Evolutionary conservation across 2,329 filamentous ascomycete genomes (phyloP), one percentile per base, ranked within the genome.

Genomic region (Zalaria sp.): DNA sequence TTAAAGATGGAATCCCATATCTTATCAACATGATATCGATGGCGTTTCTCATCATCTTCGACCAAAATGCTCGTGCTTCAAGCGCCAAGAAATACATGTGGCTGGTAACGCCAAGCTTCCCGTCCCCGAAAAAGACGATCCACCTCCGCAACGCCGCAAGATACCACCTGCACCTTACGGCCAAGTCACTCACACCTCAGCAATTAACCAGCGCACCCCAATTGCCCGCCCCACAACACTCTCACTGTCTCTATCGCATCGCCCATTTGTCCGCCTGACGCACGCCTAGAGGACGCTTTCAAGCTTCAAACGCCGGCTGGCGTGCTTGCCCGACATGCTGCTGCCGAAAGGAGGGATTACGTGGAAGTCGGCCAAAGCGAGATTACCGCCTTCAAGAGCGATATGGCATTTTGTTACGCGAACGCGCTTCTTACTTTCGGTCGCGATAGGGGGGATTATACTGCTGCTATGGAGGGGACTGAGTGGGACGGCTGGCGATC

Each of bases 391-490:
- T 43, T 79, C 77, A 52, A 77, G 85, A 60, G 80, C 81, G 37
- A 51, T 71, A 37, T 60, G 60, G 52, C 58, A 63, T 40, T 75
- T 85, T 53, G 57, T 93, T 48, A 84, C 83, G 47, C 77, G 78
- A 57, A 84, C 86, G 49, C 77, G 86, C 42, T 81, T 93, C 51
- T 67, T 95, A 48, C 65, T 91, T 41, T 74, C 83, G 37, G 64
- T 91, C 46, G 81, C 78, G 40, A 53, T 91, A 40, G 69, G 76
- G 27, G 79, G 81, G 43, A 67, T 85, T 50, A 59, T 93, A 48
- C 59, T 94, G 60, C 70, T 95, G 65, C 62, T 94, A 77, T 96
- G 87, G 85, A 81, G 84, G 60, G 83, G 84, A 49, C 77, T 95
- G 53, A 78, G 80, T 57, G 78, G 75, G 45, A 84, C 84, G 6